These are phyloP conservation scores for Ceratocystis cubensis DNA, from an alignment of 2,329 filamentous ascomycete species.

Conservation along the genomic window DNA sequence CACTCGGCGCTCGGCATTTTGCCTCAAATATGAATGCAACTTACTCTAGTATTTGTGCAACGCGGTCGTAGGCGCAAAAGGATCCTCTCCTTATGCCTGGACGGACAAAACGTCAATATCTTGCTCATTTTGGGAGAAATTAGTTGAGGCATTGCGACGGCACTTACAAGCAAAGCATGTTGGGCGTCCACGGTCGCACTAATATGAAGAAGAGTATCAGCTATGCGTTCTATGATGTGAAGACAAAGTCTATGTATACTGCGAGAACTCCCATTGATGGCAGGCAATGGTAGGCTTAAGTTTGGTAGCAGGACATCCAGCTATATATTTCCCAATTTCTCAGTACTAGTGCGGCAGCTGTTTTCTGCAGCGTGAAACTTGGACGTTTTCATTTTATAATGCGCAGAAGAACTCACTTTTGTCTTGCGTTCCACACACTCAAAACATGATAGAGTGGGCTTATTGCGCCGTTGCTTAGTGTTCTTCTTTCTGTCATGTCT, in stretches of 20 bases:
- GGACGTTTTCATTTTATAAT: neutral
- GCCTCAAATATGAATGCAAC: constrained; percentile 26
- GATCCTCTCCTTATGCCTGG: constrained; percentile 64
- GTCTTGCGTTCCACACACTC: constrained; percentile 76
- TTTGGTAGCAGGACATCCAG: neutral
- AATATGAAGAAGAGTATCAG: constrained; percentile 14
- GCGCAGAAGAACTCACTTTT: constrained; percentile 42
- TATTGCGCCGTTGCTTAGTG: constrained; percentile 75
- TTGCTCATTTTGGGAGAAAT: neutral
- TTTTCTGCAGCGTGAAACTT: neutral
- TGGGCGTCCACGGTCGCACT: constrained; percentile 66
- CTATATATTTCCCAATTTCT: neutral
- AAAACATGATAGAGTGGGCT: constrained; percentile 65
- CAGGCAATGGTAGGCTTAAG: neutral
- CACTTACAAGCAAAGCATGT: constrained; percentile 52
- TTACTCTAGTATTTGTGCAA: constrained; percentile 65
- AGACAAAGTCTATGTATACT: neutral
- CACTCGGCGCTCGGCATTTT: neutral
- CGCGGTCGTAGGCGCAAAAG: constrained; percentile 60
- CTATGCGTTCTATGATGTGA: neutral
- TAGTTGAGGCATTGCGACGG: neutral
- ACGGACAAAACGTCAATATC: constrained; percentile 22
- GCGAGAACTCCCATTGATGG: neutral
- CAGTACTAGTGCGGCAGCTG: neutral
- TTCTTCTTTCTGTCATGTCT: constrained; percentile 25